These are phyloP conservation scores for Rhizoctonia solani DNA, from an alignment of 1,284 basidiomycete species.

Conservation along the genomic window DNA sequence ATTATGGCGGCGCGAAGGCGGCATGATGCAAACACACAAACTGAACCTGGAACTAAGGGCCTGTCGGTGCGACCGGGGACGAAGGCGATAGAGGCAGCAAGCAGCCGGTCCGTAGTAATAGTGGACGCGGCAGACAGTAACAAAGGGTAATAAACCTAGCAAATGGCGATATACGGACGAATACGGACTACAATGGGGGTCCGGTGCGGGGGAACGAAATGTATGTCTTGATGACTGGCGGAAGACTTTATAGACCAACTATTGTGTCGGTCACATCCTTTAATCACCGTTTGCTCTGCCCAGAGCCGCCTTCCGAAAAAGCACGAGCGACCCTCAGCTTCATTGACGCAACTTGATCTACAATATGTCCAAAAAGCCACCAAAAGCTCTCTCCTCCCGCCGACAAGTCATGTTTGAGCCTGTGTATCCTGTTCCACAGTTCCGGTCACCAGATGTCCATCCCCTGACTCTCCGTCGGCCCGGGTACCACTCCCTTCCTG, in stretches of 20 bases:
- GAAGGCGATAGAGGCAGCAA: not conserved
- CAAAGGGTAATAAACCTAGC: not conserved
- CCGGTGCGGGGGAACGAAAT: conserved; percentile 25
- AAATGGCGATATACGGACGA: conserved; percentile 21
- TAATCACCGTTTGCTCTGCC: conserved; percentile 2
- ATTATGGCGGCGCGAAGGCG: conserved; percentile 30
- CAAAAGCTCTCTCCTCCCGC: conserved; percentile 10
- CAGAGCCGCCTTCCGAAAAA: not conserved
- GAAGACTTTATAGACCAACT: conserved; percentile 11
- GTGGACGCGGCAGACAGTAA: not conserved
- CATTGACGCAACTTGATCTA: not conserved
- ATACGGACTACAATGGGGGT: conserved; percentile 31
- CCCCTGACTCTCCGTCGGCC: not conserved
- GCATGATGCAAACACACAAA: conserved; percentile 17
- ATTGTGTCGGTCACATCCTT: not conserved
- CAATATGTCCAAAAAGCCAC: not conserved
- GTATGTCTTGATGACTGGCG: conserved; percentile 23
- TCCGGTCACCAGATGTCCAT: not conserved
- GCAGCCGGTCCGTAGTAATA: not conserved
- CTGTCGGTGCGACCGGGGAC: not conserved
- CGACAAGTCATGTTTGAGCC: not conserved
- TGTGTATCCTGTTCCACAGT: not conserved
- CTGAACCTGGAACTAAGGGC: not conserved
- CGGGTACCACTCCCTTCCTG: not conserved
- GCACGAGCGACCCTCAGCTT: not conserved